Percentiles rank a stretch among this genome's conserved stretches.
Conservation (phyloP, 306 rosid species). For the Pterocarpus macrocarpus region DNA sequence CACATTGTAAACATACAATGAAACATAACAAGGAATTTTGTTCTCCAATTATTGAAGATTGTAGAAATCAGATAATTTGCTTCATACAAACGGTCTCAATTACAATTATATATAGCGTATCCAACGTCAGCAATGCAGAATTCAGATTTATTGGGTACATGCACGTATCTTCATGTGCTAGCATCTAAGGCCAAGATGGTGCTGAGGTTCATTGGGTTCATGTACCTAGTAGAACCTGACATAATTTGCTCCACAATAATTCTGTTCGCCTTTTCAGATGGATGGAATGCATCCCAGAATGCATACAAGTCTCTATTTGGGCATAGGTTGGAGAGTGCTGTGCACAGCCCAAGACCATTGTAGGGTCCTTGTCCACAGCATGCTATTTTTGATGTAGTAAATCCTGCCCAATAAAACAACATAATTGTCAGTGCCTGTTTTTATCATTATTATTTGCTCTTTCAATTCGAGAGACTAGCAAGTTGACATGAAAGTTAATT, state of each 20-base stretch:
- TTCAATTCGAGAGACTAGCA: too few relatives aligned
- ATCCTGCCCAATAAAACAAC: conserved; percentile 53
- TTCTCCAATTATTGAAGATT: not conserved
- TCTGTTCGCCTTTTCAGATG: conserved; percentile 70
- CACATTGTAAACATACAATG: too few relatives aligned
- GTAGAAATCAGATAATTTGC: not conserved
- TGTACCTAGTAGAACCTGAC: conserved; percentile 61
- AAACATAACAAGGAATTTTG: not conserved
- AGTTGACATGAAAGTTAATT: too few relatives aligned
- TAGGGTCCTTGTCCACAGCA: conserved; percentile 92
- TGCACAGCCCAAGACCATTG: conserved; percentile 82
- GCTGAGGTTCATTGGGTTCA: conserved; percentile 88
- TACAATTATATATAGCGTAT: not conserved
- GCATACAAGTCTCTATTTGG: conserved; percentile 63
- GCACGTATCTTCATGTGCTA: conserved; percentile 6
- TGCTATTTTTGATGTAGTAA: conserved; percentile 67
- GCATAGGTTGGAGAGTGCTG: conserved; percentile 66
- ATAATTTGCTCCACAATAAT: conserved; percentile 56
- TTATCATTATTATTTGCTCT: not conserved
- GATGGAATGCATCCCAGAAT: conserved; percentile 91
- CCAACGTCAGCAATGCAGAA: not conserved
- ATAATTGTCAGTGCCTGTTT: not conserved
- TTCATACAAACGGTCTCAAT: not conserved
- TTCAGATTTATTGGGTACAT: conserved; percentile 20
- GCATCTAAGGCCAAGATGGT: conserved; percentile 73